These are phyloP conservation scores for Cercospora zeae-maydis DNA, from an alignment of 2,329 filamentous ascomycete species.

Conservation along the genomic window DNA sequence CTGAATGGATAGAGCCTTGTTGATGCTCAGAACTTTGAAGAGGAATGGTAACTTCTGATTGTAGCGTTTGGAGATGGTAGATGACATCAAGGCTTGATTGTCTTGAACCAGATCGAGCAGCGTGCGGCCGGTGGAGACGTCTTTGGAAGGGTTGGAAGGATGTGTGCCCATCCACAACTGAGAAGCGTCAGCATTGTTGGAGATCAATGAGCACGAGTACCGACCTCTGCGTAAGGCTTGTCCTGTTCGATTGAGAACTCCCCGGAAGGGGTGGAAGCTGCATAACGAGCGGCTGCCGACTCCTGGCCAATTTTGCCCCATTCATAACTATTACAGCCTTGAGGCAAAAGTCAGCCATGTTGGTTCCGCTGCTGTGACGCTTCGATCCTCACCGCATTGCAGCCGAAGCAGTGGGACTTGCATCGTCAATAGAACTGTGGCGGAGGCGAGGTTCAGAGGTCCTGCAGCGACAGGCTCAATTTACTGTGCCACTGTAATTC, in stretches of 20 bases:
- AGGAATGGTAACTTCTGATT: slow-evolving; percentile 85
- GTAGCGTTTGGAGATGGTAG: slow-evolving; percentile 69
- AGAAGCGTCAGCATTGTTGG: slow-evolving; percentile 24
- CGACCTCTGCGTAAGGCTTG: slow-evolving; percentile 90
- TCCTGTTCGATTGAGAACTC: slow-evolving; percentile 76
- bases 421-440: slow-evolving; percentile 44
- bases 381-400: slow-evolving; percentile 59
- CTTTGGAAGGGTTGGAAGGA: slow-evolving; percentile 89
- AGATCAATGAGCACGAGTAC: slow-evolving; percentile 22
- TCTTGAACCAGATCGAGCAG: slow-evolving; percentile 84
- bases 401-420: slow-evolving; percentile 81
- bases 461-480: background rate
- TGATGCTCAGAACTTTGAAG: slow-evolving; percentile 95
- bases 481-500: background rate
- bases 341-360: background rate
- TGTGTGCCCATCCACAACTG: slow-evolving; percentile 99
- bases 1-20: slow-evolving; percentile 94
- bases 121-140: slow-evolving; percentile 76
- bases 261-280: slow-evolving; percentile 72
- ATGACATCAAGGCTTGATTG: slow-evolving; percentile 77
- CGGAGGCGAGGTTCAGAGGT: background rate
- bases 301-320: slow-evolving; percentile 92
- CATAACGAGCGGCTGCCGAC: slow-evolving; percentile 86
- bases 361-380: background rate
- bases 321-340: slow-evolving; percentile 96